Evolutionary conservation across 2,329 filamentous ascomycete species (phyloP).

Genomic region (Fulvia fulva): DNA sequence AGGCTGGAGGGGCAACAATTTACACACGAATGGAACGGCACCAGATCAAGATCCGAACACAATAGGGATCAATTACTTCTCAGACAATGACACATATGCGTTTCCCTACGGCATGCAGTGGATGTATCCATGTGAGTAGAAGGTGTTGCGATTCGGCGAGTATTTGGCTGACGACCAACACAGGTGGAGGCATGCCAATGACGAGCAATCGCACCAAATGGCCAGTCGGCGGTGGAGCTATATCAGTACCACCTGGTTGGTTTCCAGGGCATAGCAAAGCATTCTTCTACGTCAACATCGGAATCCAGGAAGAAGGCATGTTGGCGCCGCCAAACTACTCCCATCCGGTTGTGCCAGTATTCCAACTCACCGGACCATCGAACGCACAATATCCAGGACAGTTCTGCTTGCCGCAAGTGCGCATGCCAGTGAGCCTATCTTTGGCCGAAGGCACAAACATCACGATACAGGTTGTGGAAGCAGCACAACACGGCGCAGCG

Average conservation of each 20-base stretch:
- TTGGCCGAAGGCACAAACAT: slow-evolving; percentile 78
- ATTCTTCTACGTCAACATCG: slow-evolving; percentile 86
- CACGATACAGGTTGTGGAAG: slow-evolving; percentile 83
- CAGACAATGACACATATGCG: slow-evolving; percentile 10
- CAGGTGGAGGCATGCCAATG: slow-evolving; percentile 77
- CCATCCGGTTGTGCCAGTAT: slow-evolving; percentile 71
- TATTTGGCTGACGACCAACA: neutral
- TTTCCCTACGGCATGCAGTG: slow-evolving; percentile 87
- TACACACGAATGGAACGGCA: slow-evolving; percentile 65
- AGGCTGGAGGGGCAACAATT: slow-evolving; percentile 81
- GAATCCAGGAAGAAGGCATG: slow-evolving; percentile 52
- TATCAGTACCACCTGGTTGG: slow-evolving; percentile 92
- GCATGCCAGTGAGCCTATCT: slow-evolving; percentile 67
- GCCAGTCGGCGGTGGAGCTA: slow-evolving; percentile 81
- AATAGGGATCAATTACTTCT: slow-evolving; percentile 42
- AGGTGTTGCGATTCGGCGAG: too few relatives aligned
- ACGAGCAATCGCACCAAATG: slow-evolving; percentile 85
- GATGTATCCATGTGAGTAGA: slow-evolving; percentile 90
- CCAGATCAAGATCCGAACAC: slow-evolving; percentile 36
- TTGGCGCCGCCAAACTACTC: slow-evolving; percentile 81
- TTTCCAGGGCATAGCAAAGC: slow-evolving; percentile 83
- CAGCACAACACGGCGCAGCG: slow-evolving; percentile 76
- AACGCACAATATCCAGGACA: slow-evolving; percentile 77
- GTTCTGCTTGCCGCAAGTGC: slow-evolving; percentile 85
- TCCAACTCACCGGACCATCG: slow-evolving; percentile 76